Percentiles rank a stretch among this genome's conserved stretches.
Conservation (phyloP, 2,329 filamentous ascomycete species). For the Pseudofabraea citricarpa region DNA sequence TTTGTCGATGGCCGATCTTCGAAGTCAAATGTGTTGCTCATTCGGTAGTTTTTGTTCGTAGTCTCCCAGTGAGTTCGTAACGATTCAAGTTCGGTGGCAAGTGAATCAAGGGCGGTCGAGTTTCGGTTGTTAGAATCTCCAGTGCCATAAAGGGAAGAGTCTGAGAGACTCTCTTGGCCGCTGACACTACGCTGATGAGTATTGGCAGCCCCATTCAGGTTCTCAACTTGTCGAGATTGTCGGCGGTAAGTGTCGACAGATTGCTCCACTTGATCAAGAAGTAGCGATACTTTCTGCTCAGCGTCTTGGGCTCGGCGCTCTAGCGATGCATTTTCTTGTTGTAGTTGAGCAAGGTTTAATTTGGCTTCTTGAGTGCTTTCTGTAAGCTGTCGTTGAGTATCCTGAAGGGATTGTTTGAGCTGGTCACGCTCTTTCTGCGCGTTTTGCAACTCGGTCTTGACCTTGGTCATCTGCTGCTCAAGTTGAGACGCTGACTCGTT, state of each 20-base stretch:
- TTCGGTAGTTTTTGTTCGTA: constrained; percentile 89
- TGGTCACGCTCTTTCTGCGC: constrained; percentile 66
- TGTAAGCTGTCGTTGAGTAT: constrained; percentile 52
- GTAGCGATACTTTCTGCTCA: constrained; percentile 85
- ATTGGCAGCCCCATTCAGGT: constrained; percentile 37
- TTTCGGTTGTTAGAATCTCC: constrained; percentile 49
- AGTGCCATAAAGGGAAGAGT: constrained; percentile 42
- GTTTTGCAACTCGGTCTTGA: constrained; percentile 65
- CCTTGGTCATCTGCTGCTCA: constrained; percentile 62
- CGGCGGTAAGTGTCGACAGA: constrained; percentile 94
- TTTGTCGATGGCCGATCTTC: constrained; percentile 30
- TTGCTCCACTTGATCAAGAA: constrained; percentile 90
- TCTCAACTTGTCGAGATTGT: constrained; percentile 55
- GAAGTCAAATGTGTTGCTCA: constrained; percentile 87
- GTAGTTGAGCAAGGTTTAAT: constrained; percentile 73
- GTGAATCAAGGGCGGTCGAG: constrained; percentile 75
- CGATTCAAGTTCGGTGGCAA: constrained; percentile 88
- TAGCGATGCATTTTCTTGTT: constrained; percentile 74
- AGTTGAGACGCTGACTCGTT: constrained; percentile 60
- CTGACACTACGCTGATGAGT: constrained; percentile 31
- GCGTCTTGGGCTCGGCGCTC: constrained; percentile 84
- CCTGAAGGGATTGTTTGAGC: constrained; percentile 50
- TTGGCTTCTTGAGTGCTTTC: constrained; percentile 48
- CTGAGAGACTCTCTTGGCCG: constrained; percentile 54
- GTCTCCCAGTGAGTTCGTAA: constrained; percentile 91